A percentile compares a stretch with the other conserved stretches of the same genome.
Evolutionary conservation across 2,329 filamentous ascomycete species (phyloP).

Genomic region (Cladosporium phlei): DNA sequence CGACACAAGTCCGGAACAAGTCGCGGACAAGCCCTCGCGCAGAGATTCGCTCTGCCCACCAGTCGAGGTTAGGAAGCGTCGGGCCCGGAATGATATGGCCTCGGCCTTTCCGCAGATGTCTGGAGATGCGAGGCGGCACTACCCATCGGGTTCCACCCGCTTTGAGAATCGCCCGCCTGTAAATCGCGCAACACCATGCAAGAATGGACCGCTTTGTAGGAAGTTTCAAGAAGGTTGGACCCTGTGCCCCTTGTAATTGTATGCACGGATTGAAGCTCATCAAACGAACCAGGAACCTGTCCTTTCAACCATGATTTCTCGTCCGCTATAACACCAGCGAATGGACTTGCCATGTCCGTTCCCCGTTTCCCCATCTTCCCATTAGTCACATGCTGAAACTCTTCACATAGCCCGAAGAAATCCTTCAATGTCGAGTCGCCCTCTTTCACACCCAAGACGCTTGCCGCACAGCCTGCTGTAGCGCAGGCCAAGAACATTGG

Average conservation of each 20-base stretch:
- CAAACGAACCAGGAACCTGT: constrained; percentile 26
- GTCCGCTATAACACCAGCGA: constrained; percentile 20
- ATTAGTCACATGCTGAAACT: not conserved
- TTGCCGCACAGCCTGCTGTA: constrained; percentile 41
- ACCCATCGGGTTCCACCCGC: constrained; percentile 19
- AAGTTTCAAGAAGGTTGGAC: constrained; percentile 31
- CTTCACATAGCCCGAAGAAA: constrained; percentile 53
- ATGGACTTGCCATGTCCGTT: constrained; percentile 27
- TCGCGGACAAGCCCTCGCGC: not conserved
- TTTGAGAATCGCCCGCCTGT: constrained; percentile 29
- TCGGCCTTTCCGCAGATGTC: constrained; percentile 22
- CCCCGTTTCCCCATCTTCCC: not conserved
- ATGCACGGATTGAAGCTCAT: constrained; percentile 10
- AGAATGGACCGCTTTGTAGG: constrained; percentile 32
- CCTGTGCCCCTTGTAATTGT: not conserved
- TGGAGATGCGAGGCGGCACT: constrained; percentile 27
- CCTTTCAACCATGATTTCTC: constrained; percentile 32
- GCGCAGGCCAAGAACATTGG: constrained; percentile 59
- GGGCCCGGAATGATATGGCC: constrained; percentile 30
- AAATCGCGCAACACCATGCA: constrained; percentile 24
- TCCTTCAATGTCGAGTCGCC: constrained; percentile 91
- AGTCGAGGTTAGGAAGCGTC: not conserved
- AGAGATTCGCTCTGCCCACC: not conserved
- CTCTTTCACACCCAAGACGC: constrained; percentile 72
- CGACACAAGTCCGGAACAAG: not conserved